These are phyloP conservation scores for Erythrobasidium yunnanense DNA, from an alignment of 768 basidiomycete species.

Conservation along the genomic window DNA sequence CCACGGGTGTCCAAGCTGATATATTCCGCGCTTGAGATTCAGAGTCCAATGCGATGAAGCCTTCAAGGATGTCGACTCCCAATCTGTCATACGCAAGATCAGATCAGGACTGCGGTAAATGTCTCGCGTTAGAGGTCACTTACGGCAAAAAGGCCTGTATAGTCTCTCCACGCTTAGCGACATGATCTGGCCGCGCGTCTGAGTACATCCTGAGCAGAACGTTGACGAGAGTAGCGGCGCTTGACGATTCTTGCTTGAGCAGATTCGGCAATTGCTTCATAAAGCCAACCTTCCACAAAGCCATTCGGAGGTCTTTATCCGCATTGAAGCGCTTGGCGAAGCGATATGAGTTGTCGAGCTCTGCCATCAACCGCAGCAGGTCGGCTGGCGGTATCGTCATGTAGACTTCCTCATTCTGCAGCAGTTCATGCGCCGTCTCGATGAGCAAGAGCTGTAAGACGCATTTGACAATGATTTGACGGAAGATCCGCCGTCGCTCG, in stretches of 20 bases:
- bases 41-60: constrained; percentile 75
- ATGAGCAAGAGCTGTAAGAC: constrained; percentile 91
- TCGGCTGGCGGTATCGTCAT: constrained; percentile 87
- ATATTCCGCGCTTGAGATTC: constrained; percentile 94
- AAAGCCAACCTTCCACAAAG: constrained; percentile 99
- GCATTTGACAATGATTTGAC: constrained; percentile 99
- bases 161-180: constrained; percentile 50
- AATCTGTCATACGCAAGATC: constrained; percentile 56
- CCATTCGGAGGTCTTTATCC: constrained; percentile 90
- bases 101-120: constrained; percentile 41
- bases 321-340: constrained; percentile 97
- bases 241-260: constrained; percentile 94
- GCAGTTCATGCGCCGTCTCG: constrained; percentile 88
- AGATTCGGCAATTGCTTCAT: constrained; percentile 99
- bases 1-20: constrained; percentile 94
- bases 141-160: constrained; percentile 58
- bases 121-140: constrained; percentile 43
- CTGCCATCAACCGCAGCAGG: constrained; percentile 82
- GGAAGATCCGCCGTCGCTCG: constrained; percentile 52
- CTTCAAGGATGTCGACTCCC: constrained; percentile 72
- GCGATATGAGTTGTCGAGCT: constrained; percentile 91
- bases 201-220: constrained; percentile 87
- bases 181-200: constrained; percentile 72
- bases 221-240: constrained; percentile 86
- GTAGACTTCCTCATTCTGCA: constrained; percentile 86